Evolutionary conservation across 805 yeast species (phyloP), one percentile per base, ranked within the genome.

Genomic region (Cyberlindnera veronae): DNA sequence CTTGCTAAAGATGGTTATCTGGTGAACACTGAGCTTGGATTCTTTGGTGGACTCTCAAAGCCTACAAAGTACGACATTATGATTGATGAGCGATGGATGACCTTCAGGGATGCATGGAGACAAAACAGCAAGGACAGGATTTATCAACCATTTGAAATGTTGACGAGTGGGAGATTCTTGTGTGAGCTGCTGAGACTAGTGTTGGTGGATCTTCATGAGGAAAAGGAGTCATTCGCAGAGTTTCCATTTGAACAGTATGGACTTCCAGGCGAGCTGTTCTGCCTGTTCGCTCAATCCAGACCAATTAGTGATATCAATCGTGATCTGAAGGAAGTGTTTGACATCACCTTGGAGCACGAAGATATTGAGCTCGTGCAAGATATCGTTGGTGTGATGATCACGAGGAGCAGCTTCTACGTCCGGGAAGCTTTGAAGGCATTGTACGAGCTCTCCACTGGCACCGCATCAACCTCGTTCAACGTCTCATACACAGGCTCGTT

Each of bases 131-230:
- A 20, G 3, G 50, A 45, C 1, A 55, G 32, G 13, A 26, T 75
- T 10, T 74, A 73, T 50, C 83, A 77, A 53, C 85, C 84, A 1
- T 57, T 71, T 22, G 84, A 79, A 54, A 60, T 73, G 43, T 55
- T 77, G 58, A 67, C 79, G 22, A 63, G 77, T 19, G 82, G 83
- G 1, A 60, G 84, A 45, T 76, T 77, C 54, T 57, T 79, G 29
- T 74, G 79, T 24, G 84, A 78, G 52, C 49, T 76, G 38, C 52
- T 74, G 6, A 60, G 84, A 32, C 53, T 73, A 34, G 67, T 67
- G 4, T 34, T 74, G 29, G 44, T 61, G 14, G 72, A 76, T 23
- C 28, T 43, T n/a, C 2, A n/a, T 14, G 19, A 6, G 3, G 15
- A 16, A 4, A 34, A 28, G 16, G 5, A 11, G 4, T 2, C 17